These are phyloP conservation scores for Staphylotrichum longicolle DNA, from an alignment of 495 filamentous ascomycete species.

Conservation along the genomic window DNA sequence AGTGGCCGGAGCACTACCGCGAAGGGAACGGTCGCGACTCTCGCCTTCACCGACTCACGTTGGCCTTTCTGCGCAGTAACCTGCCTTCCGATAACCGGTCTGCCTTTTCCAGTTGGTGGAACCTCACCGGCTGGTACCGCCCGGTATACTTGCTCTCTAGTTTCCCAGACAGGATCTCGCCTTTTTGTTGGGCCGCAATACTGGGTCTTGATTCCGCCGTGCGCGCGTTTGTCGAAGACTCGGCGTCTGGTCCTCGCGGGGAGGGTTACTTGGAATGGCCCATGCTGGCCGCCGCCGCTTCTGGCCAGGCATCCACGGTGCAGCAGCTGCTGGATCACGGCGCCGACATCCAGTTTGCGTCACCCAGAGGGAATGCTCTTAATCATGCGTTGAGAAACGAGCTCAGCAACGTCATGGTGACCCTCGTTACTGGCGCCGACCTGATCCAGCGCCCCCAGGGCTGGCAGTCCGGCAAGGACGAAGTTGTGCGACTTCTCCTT, in stretches of 20 bases:
- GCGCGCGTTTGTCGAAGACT: neutral
- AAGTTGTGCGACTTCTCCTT: neutral
- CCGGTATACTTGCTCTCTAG: too few relatives aligned
- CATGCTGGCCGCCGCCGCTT: neutral
- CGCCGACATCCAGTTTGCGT: neutral
- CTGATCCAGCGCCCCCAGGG: neutral
- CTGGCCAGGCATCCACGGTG: neutral
- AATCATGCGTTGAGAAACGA: neutral
- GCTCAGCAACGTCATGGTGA: neutral
- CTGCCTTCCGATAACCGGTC: neutral
- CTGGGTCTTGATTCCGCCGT: neutral
- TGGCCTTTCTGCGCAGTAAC: neutral
- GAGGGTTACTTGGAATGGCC: neutral
- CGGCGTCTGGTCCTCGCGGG: too few relatives aligned
- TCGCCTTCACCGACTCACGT: neutral
- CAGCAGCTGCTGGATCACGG: neutral
- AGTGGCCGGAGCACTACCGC: constrained; percentile 3
- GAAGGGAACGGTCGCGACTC: neutral
- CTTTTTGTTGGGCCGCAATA: neutral
- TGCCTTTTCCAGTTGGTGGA: neutral
- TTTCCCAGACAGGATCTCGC: neutral
- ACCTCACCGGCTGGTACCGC: too few relatives aligned
- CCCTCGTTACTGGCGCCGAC: neutral
- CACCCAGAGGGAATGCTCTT: neutral
- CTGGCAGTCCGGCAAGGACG: neutral